phyloP scores from a whole-genome alignment of 2,329 filamentous ascomycete species.

The Diaporthe eres region DNA sequence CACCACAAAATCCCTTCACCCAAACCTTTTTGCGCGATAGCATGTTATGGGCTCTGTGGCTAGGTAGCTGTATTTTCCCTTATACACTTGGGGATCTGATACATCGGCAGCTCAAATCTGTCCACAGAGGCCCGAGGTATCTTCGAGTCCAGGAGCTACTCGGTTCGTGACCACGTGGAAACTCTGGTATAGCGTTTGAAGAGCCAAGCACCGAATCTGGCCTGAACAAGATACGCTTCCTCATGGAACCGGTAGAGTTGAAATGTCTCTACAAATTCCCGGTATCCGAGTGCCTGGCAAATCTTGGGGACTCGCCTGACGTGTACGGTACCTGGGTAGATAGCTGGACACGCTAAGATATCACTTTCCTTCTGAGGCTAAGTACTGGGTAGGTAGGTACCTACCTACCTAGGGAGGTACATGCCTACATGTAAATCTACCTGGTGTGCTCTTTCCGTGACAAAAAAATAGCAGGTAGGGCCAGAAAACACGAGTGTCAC shows the following conservation, averaged over 20 bases:
- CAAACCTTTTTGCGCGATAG: background rate
- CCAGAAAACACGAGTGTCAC: background rate
- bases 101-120: background rate
- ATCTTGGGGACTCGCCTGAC: background rate
- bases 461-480: background rate
- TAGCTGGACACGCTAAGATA: background rate
- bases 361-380: background rate
- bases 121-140: background rate
- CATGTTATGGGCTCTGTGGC: background rate
- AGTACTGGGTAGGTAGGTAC: background rate
- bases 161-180: background rate
- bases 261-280: background rate
- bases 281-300: background rate
- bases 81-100: background rate
- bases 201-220: background rate
- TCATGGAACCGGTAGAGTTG: background rate
- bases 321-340: background rate
- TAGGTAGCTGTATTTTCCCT: background rate
- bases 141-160: background rate
- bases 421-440: background rate
- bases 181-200: background rate
- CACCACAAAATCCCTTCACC: too few relatives aligned
- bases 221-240: background rate
- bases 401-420: background rate
- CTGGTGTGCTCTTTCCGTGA: background rate